These are phyloP conservation scores for Mucor sp. DNA, from an alignment of 371 early-diverging fungal species.

Conservation along the genomic window DNA sequence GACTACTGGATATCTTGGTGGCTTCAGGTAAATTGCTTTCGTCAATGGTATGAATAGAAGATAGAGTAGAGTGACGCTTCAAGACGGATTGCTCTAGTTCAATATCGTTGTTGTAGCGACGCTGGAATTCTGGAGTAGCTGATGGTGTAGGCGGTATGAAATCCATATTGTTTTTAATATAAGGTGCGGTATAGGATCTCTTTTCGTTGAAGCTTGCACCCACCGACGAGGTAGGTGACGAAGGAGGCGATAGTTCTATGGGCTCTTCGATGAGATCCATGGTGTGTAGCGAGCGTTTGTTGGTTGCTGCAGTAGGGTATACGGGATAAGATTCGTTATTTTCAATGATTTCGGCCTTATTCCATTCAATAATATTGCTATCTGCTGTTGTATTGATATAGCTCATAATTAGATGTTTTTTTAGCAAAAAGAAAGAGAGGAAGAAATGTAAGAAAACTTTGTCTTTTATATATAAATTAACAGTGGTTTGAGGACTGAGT, in stretches of 20 bases:
- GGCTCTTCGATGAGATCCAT: slow-evolving; percentile 6
- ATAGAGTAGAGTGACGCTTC: slow-evolving; percentile 24
- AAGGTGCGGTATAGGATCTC: slow-evolving; percentile 18
- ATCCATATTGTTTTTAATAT: not conserved
- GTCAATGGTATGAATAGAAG: slow-evolving; percentile 1
- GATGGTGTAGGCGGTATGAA: slow-evolving; percentile 6
- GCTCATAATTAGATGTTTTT: not conserved
- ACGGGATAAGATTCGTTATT: slow-evolving; percentile 11
- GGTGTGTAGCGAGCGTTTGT: not conserved
- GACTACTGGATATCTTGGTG: not conserved
- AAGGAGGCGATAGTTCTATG: slow-evolving; percentile 14
- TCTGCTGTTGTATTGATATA: not conserved
- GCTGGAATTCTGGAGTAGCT: not conserved
- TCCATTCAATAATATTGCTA: not conserved
- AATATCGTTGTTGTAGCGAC: not conserved
- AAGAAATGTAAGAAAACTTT: not conserved
- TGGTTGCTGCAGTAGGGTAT: slow-evolving; percentile 9
- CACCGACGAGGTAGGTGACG: slow-evolving; percentile 3
- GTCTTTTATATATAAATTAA: not conserved
- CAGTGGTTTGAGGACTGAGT: not conserved
- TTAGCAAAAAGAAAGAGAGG: not conserved
- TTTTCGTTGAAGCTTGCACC: not conserved
- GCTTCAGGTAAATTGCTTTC: not conserved
- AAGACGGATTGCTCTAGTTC: not conserved
- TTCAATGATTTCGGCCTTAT: not conserved